Evolutionary conservation across 768 basidiomycete species (phyloP).

Genomic region (Chalciporus chontae): DNA sequence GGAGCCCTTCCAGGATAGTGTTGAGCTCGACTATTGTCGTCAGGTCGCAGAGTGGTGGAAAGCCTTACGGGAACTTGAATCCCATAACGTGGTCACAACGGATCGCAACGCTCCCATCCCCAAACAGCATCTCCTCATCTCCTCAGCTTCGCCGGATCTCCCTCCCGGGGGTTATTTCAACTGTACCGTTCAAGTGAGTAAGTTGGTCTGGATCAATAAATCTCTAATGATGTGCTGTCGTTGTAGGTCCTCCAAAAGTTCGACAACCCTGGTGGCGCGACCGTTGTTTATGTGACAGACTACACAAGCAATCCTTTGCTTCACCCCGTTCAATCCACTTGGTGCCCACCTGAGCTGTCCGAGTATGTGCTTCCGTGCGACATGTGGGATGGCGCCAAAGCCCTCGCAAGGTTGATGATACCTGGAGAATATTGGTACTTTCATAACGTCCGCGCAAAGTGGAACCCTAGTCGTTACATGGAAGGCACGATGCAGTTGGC

Average conservation of each 20-base stretch:
- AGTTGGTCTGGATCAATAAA: not conserved
- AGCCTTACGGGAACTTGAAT: constrained; percentile 21
- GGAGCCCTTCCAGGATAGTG: constrained; percentile 31
- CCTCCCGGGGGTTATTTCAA: constrained; percentile 53
- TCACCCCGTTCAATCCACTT: constrained; percentile 34
- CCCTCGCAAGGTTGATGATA: constrained; percentile 41
- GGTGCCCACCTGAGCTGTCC: constrained; percentile 46
- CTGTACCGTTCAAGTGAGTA: constrained; percentile 58
- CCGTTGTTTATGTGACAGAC: constrained; percentile 61
- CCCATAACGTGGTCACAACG: constrained; percentile 16
- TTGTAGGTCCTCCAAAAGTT: constrained; percentile 48
- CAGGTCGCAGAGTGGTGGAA: constrained; percentile 51
- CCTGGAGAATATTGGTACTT: constrained; percentile 51
- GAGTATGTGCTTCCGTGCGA: constrained; percentile 50
- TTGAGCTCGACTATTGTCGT: constrained; percentile 43
- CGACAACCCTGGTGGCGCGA: constrained; percentile 35
- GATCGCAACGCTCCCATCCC: constrained; percentile 2
- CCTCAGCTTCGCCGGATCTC: constrained; percentile 45
- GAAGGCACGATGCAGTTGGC: constrained; percentile 52
- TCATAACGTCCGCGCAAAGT: constrained; percentile 47
- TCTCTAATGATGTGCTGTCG: not conserved
- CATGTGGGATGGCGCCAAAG: constrained; percentile 54
- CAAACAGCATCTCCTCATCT: constrained; percentile 46
- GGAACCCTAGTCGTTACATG: constrained; percentile 36
- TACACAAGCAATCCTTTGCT: constrained; percentile 47